phyloP scores from a whole-genome alignment of 106 monocot genomes.

The Allium cepa region DNA sequence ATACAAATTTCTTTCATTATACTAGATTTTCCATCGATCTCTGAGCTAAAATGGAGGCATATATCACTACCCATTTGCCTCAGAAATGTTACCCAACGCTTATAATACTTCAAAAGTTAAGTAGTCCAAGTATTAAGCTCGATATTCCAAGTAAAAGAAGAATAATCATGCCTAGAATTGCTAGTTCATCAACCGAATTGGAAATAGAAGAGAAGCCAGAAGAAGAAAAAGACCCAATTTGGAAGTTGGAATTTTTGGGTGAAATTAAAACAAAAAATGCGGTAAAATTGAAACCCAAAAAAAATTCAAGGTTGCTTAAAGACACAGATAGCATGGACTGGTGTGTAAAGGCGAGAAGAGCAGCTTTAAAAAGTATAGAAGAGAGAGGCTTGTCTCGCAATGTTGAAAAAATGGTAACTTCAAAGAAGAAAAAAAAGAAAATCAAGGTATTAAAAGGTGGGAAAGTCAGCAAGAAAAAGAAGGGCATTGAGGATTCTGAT shows the following conservation, averaged over 20 bases:
- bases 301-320: conserved; percentile 43
- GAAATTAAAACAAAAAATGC: conserved; percentile 15
- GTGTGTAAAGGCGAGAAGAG: conserved; percentile 77
- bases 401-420: conserved; percentile 47
- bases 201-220: conserved; percentile 23
- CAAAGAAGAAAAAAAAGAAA: conserved; percentile 79
- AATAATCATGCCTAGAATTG: conserved; percentile 8
- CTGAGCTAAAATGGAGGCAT: conserved; percentile 29
- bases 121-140: conserved; percentile 9
- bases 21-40: too few relatives aligned
- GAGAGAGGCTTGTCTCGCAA: conserved; percentile 44
- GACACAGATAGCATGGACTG: conserved; percentile 84
- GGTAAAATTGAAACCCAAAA: conserved; percentile 22
- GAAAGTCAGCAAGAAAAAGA: conserved; percentile 20
- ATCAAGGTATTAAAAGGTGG: conserved; percentile 15
- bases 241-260: conserved; percentile 77
- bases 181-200: conserved; percentile 9
- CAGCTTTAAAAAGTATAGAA: conserved; percentile 64
- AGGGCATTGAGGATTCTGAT: conserved; percentile 12
- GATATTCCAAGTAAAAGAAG: conserved; percentile 15
- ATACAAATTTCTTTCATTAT: too few relatives aligned
- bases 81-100: conserved; percentile 14
- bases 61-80: conserved; percentile 18
- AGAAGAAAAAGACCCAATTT: conserved; percentile 23
- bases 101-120: neutral